Conservation (phyloP, 2,329 filamentous ascomycete genomes). For the Chaetoscypha palmicola region DNA sequence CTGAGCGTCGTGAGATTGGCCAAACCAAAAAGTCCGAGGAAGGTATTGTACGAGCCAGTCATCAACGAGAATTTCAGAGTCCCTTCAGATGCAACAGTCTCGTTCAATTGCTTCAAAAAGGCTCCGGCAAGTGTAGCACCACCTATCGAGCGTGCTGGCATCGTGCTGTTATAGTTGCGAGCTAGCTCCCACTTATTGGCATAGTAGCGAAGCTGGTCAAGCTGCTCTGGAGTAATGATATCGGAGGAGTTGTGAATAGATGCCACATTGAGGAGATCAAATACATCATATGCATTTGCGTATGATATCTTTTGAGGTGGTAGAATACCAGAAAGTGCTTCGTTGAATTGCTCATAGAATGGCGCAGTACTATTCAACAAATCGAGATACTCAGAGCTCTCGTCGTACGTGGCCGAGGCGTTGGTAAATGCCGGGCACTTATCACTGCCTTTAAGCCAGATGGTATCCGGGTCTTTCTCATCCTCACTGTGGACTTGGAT, state of each 20-base stretch:
- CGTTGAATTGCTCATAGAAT: conserved; percentile 25
- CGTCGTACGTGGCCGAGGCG: conserved; percentile 12
- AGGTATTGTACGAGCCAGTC: conserved; percentile 52
- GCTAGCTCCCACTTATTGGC: conserved; percentile 74
- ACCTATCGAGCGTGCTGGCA: conserved; percentile 50
- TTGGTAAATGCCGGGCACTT: conserved; percentile 17
- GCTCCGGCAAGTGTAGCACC: conserved; percentile 46
- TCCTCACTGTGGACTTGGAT: conserved; percentile 60
- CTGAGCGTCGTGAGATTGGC: conserved; percentile 42
- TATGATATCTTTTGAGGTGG: conserved; percentile 19
- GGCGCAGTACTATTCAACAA: conserved; percentile 18
- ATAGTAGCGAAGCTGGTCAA: conserved; percentile 57
- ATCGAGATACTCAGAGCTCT: conserved; percentile 14
- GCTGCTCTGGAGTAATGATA: conserved; percentile 50
- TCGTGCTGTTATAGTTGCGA: conserved; percentile 70
- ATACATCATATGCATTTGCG: conserved; percentile 26
- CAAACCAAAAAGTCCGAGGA: conserved; percentile 55
- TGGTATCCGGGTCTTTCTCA: conserved; percentile 20
- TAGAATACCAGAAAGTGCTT: conserved; percentile 20
- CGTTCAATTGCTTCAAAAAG: conserved; percentile 40
- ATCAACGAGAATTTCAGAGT: conserved; percentile 41
- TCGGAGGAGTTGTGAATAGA: conserved; percentile 49
- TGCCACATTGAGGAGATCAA: conserved; percentile 50
- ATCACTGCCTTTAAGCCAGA: conserved; percentile 29
- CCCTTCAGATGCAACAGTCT: conserved; percentile 38